These are phyloP conservation scores for Globisporangium carolinianum DNA, from an alignment of 352 stramenopile genomes.

Conservation along the genomic window DNA sequence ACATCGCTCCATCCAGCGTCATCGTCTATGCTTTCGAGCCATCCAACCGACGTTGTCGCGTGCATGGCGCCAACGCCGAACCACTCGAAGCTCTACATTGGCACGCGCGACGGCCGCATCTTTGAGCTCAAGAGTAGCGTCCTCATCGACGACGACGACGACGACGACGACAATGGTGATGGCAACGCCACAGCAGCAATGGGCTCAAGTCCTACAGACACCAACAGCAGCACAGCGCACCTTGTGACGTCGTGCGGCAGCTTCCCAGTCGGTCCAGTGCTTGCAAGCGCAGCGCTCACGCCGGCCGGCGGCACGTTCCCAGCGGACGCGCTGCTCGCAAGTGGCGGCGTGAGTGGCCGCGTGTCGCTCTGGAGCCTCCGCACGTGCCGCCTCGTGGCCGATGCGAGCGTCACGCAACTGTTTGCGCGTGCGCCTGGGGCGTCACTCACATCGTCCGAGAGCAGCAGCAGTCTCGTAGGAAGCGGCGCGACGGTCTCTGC, in stretches of 20 bases:
- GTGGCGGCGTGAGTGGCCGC: constrained; percentile 34
- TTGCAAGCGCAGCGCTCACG: constrained; percentile 41
- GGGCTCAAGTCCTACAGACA: not conserved
- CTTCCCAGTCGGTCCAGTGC: constrained; percentile 42
- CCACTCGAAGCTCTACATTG: constrained; percentile 53
- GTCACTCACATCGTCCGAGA: not conserved
- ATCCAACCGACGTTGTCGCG: constrained; percentile 18
- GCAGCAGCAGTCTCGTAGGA: constrained; percentile 1
- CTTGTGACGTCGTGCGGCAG: constrained; percentile 37
- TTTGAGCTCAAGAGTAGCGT: constrained; percentile 59
- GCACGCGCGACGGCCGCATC: constrained; percentile 43
- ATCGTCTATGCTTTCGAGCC: too few species aligned
- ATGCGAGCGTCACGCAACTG: constrained; percentile 29
- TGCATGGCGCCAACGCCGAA: constrained; percentile 43
- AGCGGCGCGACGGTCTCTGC: not conserved
- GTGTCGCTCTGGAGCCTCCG: constrained; percentile 48
- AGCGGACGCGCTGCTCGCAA: constrained; percentile 41
- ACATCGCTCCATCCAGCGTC: constrained; percentile 11
- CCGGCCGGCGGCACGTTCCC: constrained; percentile 41
- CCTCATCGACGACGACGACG: constrained; percentile 49
- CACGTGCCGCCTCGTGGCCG: constrained; percentile 32
- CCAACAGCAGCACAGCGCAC: constrained; percentile 8
- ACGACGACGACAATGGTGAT: constrained; percentile 56
- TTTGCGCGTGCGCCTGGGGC: constrained; percentile 20
- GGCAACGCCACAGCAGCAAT: constrained; percentile 3